Conservation (phyloP, 352 stramenopile species). For the Pythium dissotocum region DNA sequence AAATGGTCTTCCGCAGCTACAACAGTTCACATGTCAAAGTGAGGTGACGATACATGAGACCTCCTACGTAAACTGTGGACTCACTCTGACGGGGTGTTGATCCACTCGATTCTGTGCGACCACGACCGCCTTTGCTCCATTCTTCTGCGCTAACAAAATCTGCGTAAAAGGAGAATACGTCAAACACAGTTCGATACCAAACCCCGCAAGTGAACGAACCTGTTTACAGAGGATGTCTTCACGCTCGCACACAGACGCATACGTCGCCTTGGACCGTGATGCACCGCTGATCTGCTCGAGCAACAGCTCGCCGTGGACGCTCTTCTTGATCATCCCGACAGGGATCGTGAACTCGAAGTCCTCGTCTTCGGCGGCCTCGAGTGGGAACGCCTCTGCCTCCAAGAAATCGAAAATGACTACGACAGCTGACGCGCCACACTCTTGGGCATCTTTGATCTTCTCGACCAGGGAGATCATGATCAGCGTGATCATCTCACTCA, state of each 20-base stretch:
- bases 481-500: slow-evolving; percentile 56
- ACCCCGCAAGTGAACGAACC: slow-evolving; percentile 25
- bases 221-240: slow-evolving; percentile 73
- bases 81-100: slow-evolving; percentile 45
- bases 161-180: slow-evolving; percentile 16
- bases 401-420: slow-evolving; percentile 73
- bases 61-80: background rate
- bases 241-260: slow-evolving; percentile 54
- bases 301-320: slow-evolving; percentile 50
- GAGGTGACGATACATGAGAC: too few species aligned
- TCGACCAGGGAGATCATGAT: slow-evolving; percentile 73
- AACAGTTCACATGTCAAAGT: too few species aligned
- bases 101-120: slow-evolving; percentile 61
- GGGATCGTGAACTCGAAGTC: slow-evolving; percentile 63
- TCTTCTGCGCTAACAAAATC: slow-evolving; percentile 63
- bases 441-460: slow-evolving; percentile 73
- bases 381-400: slow-evolving; percentile 61
- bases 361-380: slow-evolving; percentile 53
- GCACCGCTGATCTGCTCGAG: slow-evolving; percentile 44
- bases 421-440: slow-evolving; percentile 51
- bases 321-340: slow-evolving; percentile 68
- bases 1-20: slow-evolving; percentile 54
- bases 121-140: slow-evolving; percentile 65
- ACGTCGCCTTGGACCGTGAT: slow-evolving; percentile 30
- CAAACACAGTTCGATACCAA: background rate